Evolutionary conservation across 1,284 basidiomycete genomes (phyloP).

Genomic region (Leucoagaricus sp.): DNA sequence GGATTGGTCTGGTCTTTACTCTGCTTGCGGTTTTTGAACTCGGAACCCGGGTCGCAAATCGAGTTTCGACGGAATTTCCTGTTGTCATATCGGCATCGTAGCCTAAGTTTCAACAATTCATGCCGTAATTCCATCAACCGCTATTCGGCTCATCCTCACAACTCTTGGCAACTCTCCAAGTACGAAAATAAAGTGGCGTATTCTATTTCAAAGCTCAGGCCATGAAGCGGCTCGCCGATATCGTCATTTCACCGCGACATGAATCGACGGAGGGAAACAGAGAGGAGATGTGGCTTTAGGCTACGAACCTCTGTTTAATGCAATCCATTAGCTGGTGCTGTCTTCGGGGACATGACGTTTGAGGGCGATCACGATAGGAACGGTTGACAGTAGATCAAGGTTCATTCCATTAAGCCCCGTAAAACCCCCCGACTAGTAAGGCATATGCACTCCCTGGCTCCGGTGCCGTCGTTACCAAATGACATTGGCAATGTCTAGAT

Average conservation of each 20-base stretch:
- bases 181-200: slow-evolving; percentile 5
- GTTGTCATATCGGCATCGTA: not conserved
- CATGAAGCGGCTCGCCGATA: not conserved
- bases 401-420: not conserved
- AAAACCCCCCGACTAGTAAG: not conserved
- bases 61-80: not conserved
- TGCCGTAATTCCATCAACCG: not conserved
- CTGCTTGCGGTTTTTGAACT: not conserved
- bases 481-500: not conserved
- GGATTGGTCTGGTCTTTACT: too few relatives aligned
- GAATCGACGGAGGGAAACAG: not conserved
- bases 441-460: not conserved
- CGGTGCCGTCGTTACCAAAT: not conserved
- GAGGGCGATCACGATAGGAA: slow-evolving; percentile 4
- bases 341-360: not conserved
- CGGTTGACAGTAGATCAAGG: not conserved
- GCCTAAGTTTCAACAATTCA: not conserved
- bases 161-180: not conserved
- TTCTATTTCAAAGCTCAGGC: not conserved
- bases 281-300: slow-evolving; percentile 3
- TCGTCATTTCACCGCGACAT: not conserved
- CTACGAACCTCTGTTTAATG: not conserved
- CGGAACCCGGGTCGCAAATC: not conserved
- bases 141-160: not conserved
- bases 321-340: not conserved